Evolutionary conservation across 257 asterid species (phyloP).

Genomic region (Solanum chiquidenum): DNA sequence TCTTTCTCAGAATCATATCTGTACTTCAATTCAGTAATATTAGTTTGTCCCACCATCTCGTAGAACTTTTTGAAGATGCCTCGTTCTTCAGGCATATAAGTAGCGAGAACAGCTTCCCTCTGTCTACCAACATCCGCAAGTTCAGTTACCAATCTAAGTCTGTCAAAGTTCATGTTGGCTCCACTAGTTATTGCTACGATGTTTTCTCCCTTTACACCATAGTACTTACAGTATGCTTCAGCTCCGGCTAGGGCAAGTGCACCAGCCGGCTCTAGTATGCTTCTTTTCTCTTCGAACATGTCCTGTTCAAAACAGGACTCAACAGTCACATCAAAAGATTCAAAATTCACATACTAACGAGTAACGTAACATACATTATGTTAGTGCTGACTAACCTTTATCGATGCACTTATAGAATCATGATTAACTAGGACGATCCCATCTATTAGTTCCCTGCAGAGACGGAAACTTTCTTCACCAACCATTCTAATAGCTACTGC

Average conservation of each 20-base stretch:
- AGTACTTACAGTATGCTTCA: conserved; percentile 81
- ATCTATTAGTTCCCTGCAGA: conserved; percentile 73
- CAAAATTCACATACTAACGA: background rate
- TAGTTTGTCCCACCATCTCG: conserved; percentile 69
- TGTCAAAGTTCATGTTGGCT: conserved; percentile 92
- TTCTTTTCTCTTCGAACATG: conserved; percentile 97
- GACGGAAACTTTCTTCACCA: conserved; percentile 75
- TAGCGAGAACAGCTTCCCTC: conserved; percentile 72
- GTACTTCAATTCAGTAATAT: conserved; percentile 75
- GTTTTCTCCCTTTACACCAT: conserved; percentile 62
- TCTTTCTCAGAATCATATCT: conserved; percentile 60
- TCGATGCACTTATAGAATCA: conserved; percentile 91
- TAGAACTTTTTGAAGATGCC: conserved; percentile 69
- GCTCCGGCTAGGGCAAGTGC: conserved; percentile 98
- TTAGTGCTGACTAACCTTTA: conserved; percentile 47
- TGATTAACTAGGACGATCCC: conserved; percentile 84
- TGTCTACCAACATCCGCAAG: conserved; percentile 86
- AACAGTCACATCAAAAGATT: background rate
- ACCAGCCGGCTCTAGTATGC: conserved; percentile 94
- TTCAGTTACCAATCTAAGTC: conserved; percentile 88
- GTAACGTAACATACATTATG: background rate
- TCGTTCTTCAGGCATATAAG: conserved; percentile 68
- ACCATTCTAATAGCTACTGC: conserved; percentile 95
- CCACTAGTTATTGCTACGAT: conserved; percentile 92
- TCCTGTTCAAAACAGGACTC: conserved; percentile 27